These are phyloP conservation scores for Pelargonium australe DNA, from an alignment of 441 rosid species.

Conservation along the genomic window DNA sequence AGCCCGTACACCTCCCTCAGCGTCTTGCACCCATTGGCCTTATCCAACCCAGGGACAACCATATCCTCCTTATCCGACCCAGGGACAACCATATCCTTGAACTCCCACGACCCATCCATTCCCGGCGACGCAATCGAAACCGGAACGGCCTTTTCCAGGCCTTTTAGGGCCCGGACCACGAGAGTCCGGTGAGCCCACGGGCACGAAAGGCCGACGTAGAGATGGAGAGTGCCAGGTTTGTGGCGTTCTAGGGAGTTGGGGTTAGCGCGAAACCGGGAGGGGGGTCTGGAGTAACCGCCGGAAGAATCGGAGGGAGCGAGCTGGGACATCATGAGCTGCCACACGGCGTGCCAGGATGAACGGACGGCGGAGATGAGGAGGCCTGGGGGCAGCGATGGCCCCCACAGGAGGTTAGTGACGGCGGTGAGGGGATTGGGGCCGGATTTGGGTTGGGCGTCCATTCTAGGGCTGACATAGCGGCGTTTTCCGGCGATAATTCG, in stretches of 20 bases:
- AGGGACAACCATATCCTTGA: conserved; percentile 24
- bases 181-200: conserved; percentile 94
- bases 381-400: conserved; percentile 83
- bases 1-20: conserved; percentile 60
- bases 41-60: conserved; percentile 53
- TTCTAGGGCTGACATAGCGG: conserved; percentile 30
- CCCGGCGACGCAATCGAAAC: conserved; percentile 68
- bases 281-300: conserved; percentile 72
- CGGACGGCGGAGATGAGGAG: conserved; percentile 74
- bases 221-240: conserved; percentile 43
- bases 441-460: conserved; percentile 18
- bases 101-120: conserved; percentile 82
- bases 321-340: conserved; percentile 91
- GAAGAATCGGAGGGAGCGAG: conserved; percentile 82
- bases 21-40: conserved; percentile 43
- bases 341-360: conserved; percentile 58
- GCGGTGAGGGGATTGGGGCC: conserved; percentile 29
- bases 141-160: conserved; percentile 57
- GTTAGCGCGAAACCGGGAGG: conserved; percentile 53
- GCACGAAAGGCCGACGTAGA: conserved; percentile 84
- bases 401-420: conserved; percentile 66
- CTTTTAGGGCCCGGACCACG: conserved; percentile 74
- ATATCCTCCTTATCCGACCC: conserved; percentile 21
- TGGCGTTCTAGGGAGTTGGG: conserved; percentile 18
- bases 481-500: conserved; percentile 2